Evolutionary conservation across 768 basidiomycete genomes (phyloP), one percentile per base, ranked within the genome.

Genomic region (Chalciporus piperatus): DNA sequence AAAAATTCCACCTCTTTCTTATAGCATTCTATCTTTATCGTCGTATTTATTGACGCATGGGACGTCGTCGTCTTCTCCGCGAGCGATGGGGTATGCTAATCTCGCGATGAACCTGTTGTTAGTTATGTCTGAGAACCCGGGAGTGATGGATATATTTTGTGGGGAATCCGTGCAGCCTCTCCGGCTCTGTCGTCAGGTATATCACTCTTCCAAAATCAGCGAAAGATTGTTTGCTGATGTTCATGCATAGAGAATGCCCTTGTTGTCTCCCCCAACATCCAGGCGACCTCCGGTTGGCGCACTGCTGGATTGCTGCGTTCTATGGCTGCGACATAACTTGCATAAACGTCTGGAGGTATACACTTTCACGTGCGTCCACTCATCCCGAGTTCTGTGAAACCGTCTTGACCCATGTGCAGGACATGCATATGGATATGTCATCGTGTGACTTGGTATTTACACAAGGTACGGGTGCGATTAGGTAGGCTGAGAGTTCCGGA

Each of bases 281-380:
- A 67, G 72, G 9, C 70, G 76, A 45, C 72, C 81, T 1, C 76
- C 77, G 1, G 54, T 84, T 22, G 83, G 82, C 57, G 78, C 83
- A 3, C 49, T 87, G 20, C 60, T 88, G n/a, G 85, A 88, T 62
- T 85, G 82, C 50, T 84, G 81, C 57, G 73, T 84, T 6, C 70
- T 88, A 13, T 88, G 84, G 84, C 64, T 87, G 23, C 79, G 83
- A 16, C 85, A 89, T 57, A 87, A 86, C 60, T 67, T 88, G 27
- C 82, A 86, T 50, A 84, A 78, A 57, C 76, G 72, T 25, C 66
- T 87, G 5, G 82, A 86, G 51, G 76, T 79, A 0, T 69, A 74
- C 25, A 77, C 78, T 6, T 86, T 85, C 57, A 67, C 72, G 86
- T 84, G 58, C 41, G 82, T 66, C 8, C 17, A 12, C 28, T 41